A percentile compares a stretch with the other conserved stretches of the same genome.
Conservation (phyloP, 495 filamentous ascomycete species). For the Neurospora cerealis region DNA sequence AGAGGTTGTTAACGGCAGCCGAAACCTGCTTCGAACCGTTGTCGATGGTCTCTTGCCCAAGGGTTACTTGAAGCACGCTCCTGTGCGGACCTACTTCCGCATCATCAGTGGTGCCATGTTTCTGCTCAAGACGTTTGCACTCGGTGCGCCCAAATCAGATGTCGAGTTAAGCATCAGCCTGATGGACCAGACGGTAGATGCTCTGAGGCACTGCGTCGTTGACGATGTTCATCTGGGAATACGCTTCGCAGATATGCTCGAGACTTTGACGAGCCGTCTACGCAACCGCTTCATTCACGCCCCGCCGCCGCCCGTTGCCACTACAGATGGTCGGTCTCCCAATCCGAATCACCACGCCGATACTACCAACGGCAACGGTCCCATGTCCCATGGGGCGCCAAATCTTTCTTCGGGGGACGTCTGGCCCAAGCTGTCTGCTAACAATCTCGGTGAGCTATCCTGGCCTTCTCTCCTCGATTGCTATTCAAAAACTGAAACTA, state of each 20-base stretch:
- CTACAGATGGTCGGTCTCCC: slow-evolving; percentile 30
- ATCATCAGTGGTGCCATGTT: slow-evolving; percentile 95
- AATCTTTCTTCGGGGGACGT: neutral
- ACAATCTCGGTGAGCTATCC: slow-evolving; percentile 14
- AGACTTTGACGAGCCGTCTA: slow-evolving; percentile 65
- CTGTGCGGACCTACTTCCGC: slow-evolving; percentile 87
- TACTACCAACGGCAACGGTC: slow-evolving; percentile 7
- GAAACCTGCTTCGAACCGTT: slow-evolving; percentile 72
- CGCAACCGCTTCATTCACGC: slow-evolving; percentile 63
- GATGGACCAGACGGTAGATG: slow-evolving; percentile 70
- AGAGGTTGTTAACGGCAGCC: slow-evolving; percentile 79
- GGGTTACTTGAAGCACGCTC: slow-evolving; percentile 81
- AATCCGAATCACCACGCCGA: slow-evolving; percentile 18
- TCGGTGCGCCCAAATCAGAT: slow-evolving; percentile 83
- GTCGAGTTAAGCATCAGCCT: slow-evolving; percentile 71
- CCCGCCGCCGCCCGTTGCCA: slow-evolving; percentile 23
- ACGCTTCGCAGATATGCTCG: slow-evolving; percentile 84
- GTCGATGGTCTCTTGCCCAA: slow-evolving; percentile 73
- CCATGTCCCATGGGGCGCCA: slow-evolving; percentile 17
- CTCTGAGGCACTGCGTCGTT: slow-evolving; percentile 74
- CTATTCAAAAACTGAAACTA: neutral
- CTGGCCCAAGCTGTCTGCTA: neutral
- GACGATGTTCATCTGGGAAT: slow-evolving; percentile 96
- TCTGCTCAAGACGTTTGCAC: slow-evolving; percentile 83
- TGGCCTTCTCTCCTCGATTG: neutral